Conservation (phyloP, 352 stramenopile species). For the Globisporangium barbulae region DNA sequence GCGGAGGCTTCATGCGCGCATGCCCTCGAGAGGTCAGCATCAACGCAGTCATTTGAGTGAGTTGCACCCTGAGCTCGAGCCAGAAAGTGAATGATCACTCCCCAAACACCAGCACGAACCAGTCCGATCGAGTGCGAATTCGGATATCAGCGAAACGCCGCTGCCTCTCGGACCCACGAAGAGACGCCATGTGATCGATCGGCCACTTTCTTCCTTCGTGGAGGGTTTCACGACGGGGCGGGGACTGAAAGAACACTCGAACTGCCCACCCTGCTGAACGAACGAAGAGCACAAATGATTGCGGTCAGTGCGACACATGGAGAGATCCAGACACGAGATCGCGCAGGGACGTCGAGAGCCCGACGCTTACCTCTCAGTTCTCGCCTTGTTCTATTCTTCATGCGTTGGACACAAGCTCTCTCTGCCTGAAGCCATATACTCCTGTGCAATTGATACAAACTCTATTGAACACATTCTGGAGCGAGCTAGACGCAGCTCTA, state of each 20-base stretch:
- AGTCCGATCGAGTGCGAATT: neutral
- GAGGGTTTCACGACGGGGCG: neutral
- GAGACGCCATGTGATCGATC: neutral
- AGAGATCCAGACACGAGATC: neutral
- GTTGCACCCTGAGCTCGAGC: neutral
- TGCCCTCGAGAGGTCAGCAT: neutral
- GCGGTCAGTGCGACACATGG: neutral
- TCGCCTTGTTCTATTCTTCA: neutral
- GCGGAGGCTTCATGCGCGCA: neutral
- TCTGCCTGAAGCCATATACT: neutral
- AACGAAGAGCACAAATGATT: neutral
- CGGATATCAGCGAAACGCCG: neutral
- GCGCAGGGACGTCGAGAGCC: neutral
- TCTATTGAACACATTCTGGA: neutral
- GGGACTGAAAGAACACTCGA: slow-evolving; percentile 1
- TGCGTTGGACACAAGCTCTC: neutral
- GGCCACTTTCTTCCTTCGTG: neutral
- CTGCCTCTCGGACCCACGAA: neutral
- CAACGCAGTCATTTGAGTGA: neutral
- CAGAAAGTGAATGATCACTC: neutral
- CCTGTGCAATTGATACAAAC: neutral
- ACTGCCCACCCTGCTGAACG: neutral
- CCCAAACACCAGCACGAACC: neutral
- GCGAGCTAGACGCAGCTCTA: slow-evolving; percentile 18
- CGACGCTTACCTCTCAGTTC: neutral